Evolutionary conservation across 331 rosid genomes (phyloP).

Genomic region (Phaseolus coccineus): DNA sequence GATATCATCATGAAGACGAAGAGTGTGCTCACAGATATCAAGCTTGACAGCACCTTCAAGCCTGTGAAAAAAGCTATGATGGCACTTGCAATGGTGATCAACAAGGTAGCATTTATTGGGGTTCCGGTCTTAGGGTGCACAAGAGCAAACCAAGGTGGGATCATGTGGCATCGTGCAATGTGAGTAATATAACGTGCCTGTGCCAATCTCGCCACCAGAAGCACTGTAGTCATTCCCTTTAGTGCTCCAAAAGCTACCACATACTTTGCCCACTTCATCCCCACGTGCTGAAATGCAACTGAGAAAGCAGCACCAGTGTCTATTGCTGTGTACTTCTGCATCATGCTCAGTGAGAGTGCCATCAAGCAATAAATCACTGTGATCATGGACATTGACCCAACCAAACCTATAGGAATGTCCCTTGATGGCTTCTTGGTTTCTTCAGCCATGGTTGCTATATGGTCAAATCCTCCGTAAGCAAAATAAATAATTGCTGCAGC

Average conservation of each 20-base stretch:
- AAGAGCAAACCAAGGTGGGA: conserved; percentile 86
- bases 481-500: conserved; percentile 79
- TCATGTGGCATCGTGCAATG: conserved; percentile 82
- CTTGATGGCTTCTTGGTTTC: conserved; percentile 79
- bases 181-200: conserved; percentile 71
- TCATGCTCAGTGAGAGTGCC: conserved; percentile 76
- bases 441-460: conserved; percentile 76
- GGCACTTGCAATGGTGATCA: conserved; percentile 56
- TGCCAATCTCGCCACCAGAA: conserved; percentile 64
- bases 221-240: conserved; percentile 85
- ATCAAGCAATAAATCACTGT: conserved; percentile 70
- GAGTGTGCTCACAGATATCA: conserved; percentile 78
- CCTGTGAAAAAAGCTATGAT: conserved; percentile 73
- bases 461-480: conserved; percentile 79
- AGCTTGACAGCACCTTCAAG: conserved; percentile 63
- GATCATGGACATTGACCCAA: conserved; percentile 78
- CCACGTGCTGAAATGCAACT: conserved; percentile 66
- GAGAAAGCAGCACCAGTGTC: conserved; percentile 71
- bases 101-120: conserved; percentile 79
- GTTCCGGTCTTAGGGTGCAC: conserved; percentile 85
- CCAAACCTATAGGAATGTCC: conserved; percentile 75
- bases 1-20: conserved; percentile 81
- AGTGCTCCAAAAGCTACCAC: conserved; percentile 82
- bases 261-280: conserved; percentile 84
- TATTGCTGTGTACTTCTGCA: conserved; percentile 77